phyloP scores from a whole-genome alignment of 2,329 filamentous ascomycete genomes.

The Thelonectria discophora region DNA sequence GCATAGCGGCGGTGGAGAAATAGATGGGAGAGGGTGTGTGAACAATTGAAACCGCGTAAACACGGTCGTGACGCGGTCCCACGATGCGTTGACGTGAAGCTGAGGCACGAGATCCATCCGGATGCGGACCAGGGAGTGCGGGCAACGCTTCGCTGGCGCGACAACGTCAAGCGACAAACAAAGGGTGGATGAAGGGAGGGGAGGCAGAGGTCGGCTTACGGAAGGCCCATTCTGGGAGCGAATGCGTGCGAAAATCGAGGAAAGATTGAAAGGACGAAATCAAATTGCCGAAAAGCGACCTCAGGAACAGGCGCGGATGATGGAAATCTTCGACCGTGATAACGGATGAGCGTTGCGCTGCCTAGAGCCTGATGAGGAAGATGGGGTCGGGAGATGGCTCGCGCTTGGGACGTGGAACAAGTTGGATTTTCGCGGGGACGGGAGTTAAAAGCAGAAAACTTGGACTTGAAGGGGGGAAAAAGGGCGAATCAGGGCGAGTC shows the following conservation, averaged over 20 bases:
- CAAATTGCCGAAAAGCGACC: constrained; percentile 9
- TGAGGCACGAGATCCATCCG: constrained; percentile 34
- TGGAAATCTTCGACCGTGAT: constrained; percentile 27
- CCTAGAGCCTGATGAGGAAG: constrained; percentile 34
- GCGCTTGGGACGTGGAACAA: constrained; percentile 14
- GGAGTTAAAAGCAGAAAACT: constrained; percentile 25
- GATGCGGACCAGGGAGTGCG: constrained; percentile 30
- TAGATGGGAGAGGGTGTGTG: constrained; percentile 20
- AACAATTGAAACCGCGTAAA: constrained; percentile 26
- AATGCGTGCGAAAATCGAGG: constrained; percentile 24
- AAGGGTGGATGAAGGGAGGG: constrained; percentile 16
- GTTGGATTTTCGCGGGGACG: constrained; percentile 18
- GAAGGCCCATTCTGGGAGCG: constrained; percentile 53
- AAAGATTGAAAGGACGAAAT: constrained; percentile 16
- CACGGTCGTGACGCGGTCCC: constrained; percentile 27
- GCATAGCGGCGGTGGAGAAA: constrained; percentile 25
- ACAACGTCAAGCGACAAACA: constrained; percentile 11
- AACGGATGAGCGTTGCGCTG: constrained; percentile 21
- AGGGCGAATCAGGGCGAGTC: constrained; percentile 26
- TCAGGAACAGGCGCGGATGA: constrained; percentile 22
- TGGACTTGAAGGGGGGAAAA: constrained; percentile 9
- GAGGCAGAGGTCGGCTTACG: constrained; percentile 51
- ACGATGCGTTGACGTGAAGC: constrained; percentile 30
- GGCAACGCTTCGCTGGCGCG: constrained; percentile 30
- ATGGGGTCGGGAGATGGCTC: constrained; percentile 35